Evolutionary conservation across 495 filamentous ascomycete genomes (phyloP).

Genomic region (Neurospora sublineolata): DNA sequence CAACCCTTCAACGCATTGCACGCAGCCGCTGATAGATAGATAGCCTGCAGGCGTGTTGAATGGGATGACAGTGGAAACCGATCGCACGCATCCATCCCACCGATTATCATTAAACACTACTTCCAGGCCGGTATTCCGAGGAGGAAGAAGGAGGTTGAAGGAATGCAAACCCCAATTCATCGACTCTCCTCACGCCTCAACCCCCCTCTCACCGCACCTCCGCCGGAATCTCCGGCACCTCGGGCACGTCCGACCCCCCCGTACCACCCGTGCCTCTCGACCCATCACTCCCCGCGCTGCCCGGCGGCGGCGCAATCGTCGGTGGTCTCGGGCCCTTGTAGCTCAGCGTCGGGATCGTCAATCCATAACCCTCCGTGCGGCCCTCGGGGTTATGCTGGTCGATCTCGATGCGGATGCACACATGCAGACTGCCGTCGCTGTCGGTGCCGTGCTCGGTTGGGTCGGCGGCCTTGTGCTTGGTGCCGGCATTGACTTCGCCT

Average conservation of each 20-base stretch:
- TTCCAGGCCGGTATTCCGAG: not conserved
- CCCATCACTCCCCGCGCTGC: constrained; percentile 1
- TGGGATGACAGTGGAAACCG: not conserved
- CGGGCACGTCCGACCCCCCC: not conserved
- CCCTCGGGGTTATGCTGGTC: constrained; percentile 53
- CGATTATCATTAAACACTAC: not conserved
- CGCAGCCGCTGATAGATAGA: not conserved
- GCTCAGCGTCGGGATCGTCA: constrained; percentile 42
- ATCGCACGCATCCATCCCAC: not conserved
- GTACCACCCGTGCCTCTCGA: not conserved
- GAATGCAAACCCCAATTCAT: not conserved
- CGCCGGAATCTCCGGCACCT: not conserved
- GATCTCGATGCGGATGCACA: constrained; percentile 58
- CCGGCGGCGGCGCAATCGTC: constrained; percentile 4
- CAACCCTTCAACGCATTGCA: not conserved
- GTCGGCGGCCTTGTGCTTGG: constrained; percentile 49
- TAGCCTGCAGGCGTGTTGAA: not conserved
- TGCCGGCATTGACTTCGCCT: constrained; percentile 56
- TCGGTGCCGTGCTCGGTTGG: constrained; percentile 38
- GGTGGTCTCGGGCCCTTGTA: constrained; percentile 23
- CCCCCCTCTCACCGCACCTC: not conserved
- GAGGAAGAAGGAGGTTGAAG: not conserved
- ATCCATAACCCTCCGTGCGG: constrained; percentile 55
- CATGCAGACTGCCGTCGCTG: constrained; percentile 53
- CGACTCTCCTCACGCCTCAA: not conserved